phyloP scores from a whole-genome alignment of 192 early-diverging fungal genomes.

The Allomyces macrogynus region DNA sequence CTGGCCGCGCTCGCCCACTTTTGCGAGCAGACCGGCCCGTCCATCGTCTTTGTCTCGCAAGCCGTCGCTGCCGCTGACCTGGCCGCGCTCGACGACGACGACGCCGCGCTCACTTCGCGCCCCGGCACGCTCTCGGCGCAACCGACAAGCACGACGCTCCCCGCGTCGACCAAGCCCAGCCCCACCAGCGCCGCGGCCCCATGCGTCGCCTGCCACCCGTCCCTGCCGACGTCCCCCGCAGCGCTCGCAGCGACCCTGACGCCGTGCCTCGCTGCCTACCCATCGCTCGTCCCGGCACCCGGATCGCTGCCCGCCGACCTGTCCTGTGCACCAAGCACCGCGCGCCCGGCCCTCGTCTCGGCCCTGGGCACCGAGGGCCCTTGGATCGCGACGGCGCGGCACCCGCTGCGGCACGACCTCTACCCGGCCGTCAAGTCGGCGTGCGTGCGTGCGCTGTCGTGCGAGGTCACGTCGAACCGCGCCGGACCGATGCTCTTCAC shows the following conservation, averaged over 20 bases:
- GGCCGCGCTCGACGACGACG: neutral
- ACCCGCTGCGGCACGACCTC: neutral
- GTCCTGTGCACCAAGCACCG: neutral
- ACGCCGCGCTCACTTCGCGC: neutral
- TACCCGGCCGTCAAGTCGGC: neutral
- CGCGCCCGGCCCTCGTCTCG: neutral
- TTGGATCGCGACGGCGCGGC: neutral
- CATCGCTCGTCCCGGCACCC: too few relatives aligned
- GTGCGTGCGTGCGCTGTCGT: neutral
- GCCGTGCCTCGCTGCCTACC: too few relatives aligned
- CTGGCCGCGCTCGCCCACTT: neutral
- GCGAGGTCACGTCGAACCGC: neutral
- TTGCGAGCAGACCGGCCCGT: neutral
- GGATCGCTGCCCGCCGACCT: neutral
- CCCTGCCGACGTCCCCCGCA: too few relatives aligned
- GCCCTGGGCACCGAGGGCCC: neutral
- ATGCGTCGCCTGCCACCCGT: too few relatives aligned
- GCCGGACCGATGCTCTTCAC: neutral
- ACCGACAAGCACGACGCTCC: neutral
- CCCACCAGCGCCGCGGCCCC: too few relatives aligned
- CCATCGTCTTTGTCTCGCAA: neutral
- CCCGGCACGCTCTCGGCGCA: neutral
- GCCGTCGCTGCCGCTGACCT: neutral
- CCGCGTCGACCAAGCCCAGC: neutral
- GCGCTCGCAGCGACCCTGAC: too few relatives aligned